Evolutionary conservation across 169 alveolate genomes (phyloP).

Genomic region (Cardiosporidium cionae): DNA sequence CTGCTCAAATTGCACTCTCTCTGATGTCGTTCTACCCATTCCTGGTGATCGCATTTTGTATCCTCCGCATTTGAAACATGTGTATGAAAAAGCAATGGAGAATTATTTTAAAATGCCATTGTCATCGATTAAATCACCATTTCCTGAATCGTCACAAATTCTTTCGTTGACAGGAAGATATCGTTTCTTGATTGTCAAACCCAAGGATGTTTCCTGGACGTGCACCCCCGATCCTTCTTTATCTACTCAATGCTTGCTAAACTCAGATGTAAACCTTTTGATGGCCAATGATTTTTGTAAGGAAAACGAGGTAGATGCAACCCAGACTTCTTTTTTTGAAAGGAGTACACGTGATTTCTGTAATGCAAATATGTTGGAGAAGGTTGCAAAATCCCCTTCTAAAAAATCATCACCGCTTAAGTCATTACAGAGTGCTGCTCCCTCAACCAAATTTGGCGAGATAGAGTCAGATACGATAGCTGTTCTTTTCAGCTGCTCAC

Average conservation of each 20-base stretch:
- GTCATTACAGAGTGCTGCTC: no score
- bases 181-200: neutral
- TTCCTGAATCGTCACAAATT: neutral
- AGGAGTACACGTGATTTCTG: no score
- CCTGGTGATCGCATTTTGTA: conserved; percentile 1
- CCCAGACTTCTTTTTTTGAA: neutral
- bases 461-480: neutral
- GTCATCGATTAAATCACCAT: no score
- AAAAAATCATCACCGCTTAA: no score
- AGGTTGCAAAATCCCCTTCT: no score
- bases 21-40: conserved; percentile 20
- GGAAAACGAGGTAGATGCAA: neutral
- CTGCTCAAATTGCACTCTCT: neutral
- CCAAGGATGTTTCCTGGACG: neutral
- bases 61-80: neutral
- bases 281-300: no score
- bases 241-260: no score
- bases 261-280: neutral
- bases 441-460: no score
- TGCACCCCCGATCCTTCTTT: no score
- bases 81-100: neutral
- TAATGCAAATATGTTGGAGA: no score
- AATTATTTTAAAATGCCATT: no score
- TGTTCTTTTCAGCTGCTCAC: neutral
- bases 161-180: neutral